phyloP scores from a whole-genome alignment of 768 basidiomycete genomes.

The Tylopilus subfusipes region DNA sequence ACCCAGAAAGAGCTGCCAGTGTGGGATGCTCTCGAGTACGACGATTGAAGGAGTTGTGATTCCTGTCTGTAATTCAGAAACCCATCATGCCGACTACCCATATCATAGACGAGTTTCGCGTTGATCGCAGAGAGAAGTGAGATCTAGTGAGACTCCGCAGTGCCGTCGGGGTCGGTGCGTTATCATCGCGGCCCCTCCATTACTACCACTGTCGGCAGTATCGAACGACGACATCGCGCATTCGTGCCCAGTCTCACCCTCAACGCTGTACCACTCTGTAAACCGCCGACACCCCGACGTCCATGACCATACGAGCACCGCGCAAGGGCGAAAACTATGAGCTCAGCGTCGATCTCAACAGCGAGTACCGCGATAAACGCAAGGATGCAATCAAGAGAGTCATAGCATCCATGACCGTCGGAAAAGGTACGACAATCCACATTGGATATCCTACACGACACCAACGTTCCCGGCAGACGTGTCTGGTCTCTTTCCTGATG shows the following conservation, averaged over 20 bases:
- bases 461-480: slow-evolving; percentile 50
- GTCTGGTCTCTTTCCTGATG: slow-evolving; percentile 94
- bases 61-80: too few relatives aligned
- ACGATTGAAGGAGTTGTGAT: too few relatives aligned
- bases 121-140: too few relatives aligned
- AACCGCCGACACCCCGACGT: slow-evolving; percentile 8
- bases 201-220: background rate
- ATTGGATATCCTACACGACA: slow-evolving; percentile 3
- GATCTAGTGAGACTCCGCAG: too few relatives aligned
- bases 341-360: slow-evolving; percentile 94
- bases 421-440: slow-evolving; percentile 66
- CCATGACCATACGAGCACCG: slow-evolving; percentile 51
- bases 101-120: too few relatives aligned
- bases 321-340: slow-evolving; percentile 94
- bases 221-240: background rate
- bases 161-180: too few relatives aligned
- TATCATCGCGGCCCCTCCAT: too few relatives aligned
- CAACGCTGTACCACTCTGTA: background rate
- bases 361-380: slow-evolving; percentile 90
- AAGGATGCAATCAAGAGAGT: slow-evolving; percentile 98
- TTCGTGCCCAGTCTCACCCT: background rate
- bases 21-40: too few relatives aligned
- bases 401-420: slow-evolving; percentile 98
- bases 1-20: too few relatives aligned
- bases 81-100: too few relatives aligned